Percentiles rank a stretch among this genome's conserved stretches.
Conservation (phyloP, 1,284 basidiomycete species). For the Sporisorium graminicola region DNA sequence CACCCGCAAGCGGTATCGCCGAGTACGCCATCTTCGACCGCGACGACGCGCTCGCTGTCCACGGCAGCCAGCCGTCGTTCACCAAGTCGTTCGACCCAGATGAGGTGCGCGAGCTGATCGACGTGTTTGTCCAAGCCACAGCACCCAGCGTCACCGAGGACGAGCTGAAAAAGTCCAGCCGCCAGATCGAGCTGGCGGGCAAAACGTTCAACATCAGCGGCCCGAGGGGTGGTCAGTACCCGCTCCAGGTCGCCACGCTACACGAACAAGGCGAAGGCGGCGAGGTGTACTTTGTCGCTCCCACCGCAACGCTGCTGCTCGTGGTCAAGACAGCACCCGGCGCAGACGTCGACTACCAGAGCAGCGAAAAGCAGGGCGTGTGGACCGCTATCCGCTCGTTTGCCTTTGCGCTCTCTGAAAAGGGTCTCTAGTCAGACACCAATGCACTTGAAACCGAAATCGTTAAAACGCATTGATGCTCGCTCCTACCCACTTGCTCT, state of each 20-base stretch:
- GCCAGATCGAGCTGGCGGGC: conserved; percentile 18
- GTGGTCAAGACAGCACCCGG: conserved; percentile 36
- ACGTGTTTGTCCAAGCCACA: conserved; percentile 36
- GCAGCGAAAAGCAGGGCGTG: conserved; percentile 38
- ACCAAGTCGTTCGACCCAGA: conserved; percentile 28
- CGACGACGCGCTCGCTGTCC: conserved; percentile 25
- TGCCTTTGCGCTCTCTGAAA: conserved; percentile 36
- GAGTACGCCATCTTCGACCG: conserved; percentile 48
- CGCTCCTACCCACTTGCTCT: not conserved
- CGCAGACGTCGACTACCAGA: conserved; percentile 30
- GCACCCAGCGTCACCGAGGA: conserved; percentile 26
- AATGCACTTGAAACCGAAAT: not conserved
- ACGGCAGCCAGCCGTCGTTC: conserved; percentile 32
- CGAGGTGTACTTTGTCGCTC: conserved; percentile 38
- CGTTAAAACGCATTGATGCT: not conserved
- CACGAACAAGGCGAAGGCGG: conserved; percentile 24
- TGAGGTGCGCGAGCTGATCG: conserved; percentile 25
- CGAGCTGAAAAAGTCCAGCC: conserved; percentile 16
- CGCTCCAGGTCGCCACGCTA: conserved; percentile 32
- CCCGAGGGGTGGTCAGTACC: conserved; percentile 39
- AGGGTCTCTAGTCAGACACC: conserved; percentile 30
- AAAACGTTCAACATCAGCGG: conserved; percentile 35
- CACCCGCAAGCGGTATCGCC: conserved; percentile 33
- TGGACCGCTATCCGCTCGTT: conserved; percentile 40
- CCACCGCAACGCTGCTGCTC: conserved; percentile 38